These are phyloP conservation scores for Aegilops longissima DNA, from an alignment of 176 grass and related monocot species.

Conservation along the genomic window DNA sequence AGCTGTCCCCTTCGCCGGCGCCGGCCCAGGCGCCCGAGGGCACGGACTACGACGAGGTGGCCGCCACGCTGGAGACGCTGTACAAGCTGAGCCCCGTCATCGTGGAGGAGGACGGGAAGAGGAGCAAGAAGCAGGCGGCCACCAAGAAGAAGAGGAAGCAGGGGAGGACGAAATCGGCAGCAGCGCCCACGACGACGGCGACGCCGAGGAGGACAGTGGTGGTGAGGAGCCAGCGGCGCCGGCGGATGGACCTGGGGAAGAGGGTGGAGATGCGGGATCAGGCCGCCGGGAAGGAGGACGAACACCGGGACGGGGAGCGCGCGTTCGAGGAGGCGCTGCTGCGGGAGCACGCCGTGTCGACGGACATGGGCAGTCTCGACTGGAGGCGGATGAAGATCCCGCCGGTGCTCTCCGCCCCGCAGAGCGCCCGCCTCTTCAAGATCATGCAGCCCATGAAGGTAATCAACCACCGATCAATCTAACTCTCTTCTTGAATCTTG, in stretches of 20 bases:
- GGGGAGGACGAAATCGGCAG: neutral
- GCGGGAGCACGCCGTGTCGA: conserved; percentile 50
- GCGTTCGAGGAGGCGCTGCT: conserved; percentile 61
- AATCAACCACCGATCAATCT: neutral
- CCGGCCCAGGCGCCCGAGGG: neutral
- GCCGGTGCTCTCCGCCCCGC: conserved; percentile 58
- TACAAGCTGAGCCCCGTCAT: conserved; percentile 84
- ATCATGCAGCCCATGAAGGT: conserved; percentile 89
- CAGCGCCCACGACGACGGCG: neutral
- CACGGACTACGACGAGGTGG: conserved; percentile 74
- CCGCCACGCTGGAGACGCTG: conserved; percentile 85
- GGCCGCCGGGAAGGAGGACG: neutral
- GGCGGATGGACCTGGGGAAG: conserved; percentile 60
- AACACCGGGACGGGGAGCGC: conserved; percentile 27
- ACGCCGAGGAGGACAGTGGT: conserved; percentile 10
- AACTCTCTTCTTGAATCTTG: neutral
- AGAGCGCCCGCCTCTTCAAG: conserved; percentile 73
- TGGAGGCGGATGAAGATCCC: conserved; percentile 95
- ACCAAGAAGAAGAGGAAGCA: neutral
- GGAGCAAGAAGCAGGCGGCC: neutral
- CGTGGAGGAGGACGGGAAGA: conserved; percentile 13
- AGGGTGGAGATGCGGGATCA: conserved; percentile 44
- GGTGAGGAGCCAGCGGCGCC: conserved; percentile 36
- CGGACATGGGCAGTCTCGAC: conserved; percentile 72
- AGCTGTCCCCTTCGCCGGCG: conserved; percentile 15